Base-by-base conservation (phyloP, 2,329 filamentous ascomycete genomes). In the Knoxdaviesia proteae region DNA sequence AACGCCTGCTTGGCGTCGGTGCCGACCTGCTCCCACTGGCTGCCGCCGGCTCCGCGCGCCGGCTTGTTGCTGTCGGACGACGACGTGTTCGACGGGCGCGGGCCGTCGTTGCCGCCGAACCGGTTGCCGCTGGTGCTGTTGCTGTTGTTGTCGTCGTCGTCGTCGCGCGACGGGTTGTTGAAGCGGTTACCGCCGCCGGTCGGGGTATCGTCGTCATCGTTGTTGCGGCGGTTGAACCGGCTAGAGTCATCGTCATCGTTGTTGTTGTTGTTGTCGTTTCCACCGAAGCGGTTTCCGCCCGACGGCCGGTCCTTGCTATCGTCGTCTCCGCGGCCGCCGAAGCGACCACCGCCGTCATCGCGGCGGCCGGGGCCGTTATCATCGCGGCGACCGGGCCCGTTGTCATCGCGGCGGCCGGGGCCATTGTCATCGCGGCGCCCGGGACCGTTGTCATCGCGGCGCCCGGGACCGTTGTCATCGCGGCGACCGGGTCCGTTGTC, bases 21-120 rank as follows among this genome's bases (percentile, higher is more conserved):
- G n/a, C 47, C 47, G 33, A 50, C 44, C 1, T 44, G 39, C 7
- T 41, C 42, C 47, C 43, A 47, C 20, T 46, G 40, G 31, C 42
- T 43, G 35, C 20, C 29, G 35, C 34, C 35, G 7, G 39, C 11
- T n/a, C 36, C 32, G n/a, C 11, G 36, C n/a, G 20, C 20, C 20
- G 20, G 20, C 20, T 41, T 34, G 34, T 34, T 29, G 42, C 34
- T 38, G 20, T 20, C 20, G 20, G 20, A 20, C 2, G 20, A 20
- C 20, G 20, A 20, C 20, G 20, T 20, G 20, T 20, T 20, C 20
- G 20, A 20, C 20, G 20, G 20, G 20, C 3, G 2, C 2, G 20
- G 3, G 43, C 29, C 29, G 20, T 20, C 20, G 20, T 20, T 20
- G 42, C 44, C 40, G 42, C 42, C 41, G 45, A 42, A 45, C 38